Evolutionary conservation across 2,329 filamentous ascomycete genomes (phyloP), one percentile per base, ranked within the genome.

Genomic region (Cephalotrichum gorgonifer): DNA sequence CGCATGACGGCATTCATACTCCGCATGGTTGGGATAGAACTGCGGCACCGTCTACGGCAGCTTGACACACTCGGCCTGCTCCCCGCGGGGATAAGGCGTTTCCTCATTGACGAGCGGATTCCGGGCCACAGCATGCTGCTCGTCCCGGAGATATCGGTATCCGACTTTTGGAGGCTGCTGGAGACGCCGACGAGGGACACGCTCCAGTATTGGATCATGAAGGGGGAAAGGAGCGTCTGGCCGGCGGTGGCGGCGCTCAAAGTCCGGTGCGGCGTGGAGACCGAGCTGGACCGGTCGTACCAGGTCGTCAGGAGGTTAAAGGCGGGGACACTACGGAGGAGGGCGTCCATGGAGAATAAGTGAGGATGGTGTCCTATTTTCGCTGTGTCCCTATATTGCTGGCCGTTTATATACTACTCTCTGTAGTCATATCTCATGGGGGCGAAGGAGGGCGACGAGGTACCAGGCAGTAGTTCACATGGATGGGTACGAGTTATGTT

Each of bases 211-310:
- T 96, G 90, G 91, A 89, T 94, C 48, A 65, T 82, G 28, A 76
- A 85, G 49, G 91, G 91, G 2, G 91, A 97, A 66, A 72, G 83
- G 53, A 90, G 86, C 55, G 88, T 95, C 0, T 97, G 91, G 90
- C 91, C 90, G 1, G 87, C 88, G 2, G 80, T 95, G 3, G 83
- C 83, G 28, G 88, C 89, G 14, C 66, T 97, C 53, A 84, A 85
- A 57, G 83, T 95, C 6, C 73, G 91, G 6, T 93, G 88, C 63
- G 85, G 83, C 4, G 77, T 97, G 7, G 91, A 97, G 64, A 84
- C 89, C 49, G 89, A 95, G 61, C 72, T 97, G 11, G 90, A 96
- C 62, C 73, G 83, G 43, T 86, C 87, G 0, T 96, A 95, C 63
- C 86, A 94, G 64, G 71, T 85, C 50, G 85, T 91, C 0, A 73